Evolutionary conservation across 306 rosid species (phyloP).

Genomic region (Cyclanthera cordifolia): DNA sequence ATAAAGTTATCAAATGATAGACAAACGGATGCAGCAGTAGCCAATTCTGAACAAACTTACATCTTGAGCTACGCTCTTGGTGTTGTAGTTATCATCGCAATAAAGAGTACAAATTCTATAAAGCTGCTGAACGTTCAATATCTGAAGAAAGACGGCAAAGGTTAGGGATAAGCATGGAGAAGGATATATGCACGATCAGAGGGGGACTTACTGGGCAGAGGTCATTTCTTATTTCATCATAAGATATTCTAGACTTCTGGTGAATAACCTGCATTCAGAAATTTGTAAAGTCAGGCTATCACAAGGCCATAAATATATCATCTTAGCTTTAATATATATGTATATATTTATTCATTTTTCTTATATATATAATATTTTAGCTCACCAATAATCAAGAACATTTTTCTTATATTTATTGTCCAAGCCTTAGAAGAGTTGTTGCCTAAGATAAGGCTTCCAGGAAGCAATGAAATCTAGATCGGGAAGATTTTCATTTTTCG

Average conservation of each 20-base stretch:
- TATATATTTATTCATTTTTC: no score
- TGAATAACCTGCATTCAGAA: slow-evolving; percentile 43
- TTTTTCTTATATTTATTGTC: background rate
- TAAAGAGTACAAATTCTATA: slow-evolving; percentile 66
- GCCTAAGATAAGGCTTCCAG: background rate
- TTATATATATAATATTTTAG: no score
- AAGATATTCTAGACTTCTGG: slow-evolving; percentile 54
- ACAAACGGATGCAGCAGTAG: slow-evolving; percentile 4
- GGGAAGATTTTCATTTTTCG: background rate
- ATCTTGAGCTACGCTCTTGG: slow-evolving; percentile 47
- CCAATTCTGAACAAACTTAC: slow-evolving; percentile 34
- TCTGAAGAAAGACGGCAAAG: slow-evolving; percentile 31
- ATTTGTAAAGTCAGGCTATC: background rate
- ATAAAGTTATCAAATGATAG: background rate
- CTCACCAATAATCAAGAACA: background rate
- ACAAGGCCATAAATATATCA: background rate
- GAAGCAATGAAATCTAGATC: background rate
- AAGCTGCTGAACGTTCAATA: slow-evolving; percentile 70
- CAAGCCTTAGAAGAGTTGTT: background rate
- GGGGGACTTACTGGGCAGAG: slow-evolving; percentile 85
- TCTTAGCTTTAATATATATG: no score
- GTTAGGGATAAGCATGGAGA: background rate
- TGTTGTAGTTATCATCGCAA: slow-evolving; percentile 41
- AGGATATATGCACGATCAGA: background rate
- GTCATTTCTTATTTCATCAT: slow-evolving; percentile 75